These are phyloP conservation scores for Periglandula ipomoeae DNA, from an alignment of 2,329 filamentous ascomycete genomes.

Conservation along the genomic window DNA sequence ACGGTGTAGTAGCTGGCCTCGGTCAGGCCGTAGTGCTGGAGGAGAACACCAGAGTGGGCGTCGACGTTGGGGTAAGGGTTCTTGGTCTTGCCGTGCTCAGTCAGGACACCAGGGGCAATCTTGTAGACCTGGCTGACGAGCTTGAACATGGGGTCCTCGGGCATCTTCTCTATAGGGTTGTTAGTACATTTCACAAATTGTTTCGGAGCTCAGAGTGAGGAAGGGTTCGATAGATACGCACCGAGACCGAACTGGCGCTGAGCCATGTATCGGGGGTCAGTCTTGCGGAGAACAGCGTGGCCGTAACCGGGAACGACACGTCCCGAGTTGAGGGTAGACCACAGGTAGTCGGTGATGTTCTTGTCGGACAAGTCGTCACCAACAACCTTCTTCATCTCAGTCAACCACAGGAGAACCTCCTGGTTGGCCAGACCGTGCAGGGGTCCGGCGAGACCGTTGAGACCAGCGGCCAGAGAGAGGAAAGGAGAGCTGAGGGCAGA, in stretches of 20 bases:
- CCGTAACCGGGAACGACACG: conserved; percentile 97
- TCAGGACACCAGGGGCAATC: conserved; percentile 95
- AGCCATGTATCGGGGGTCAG: conserved; percentile 95
- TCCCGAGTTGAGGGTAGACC: conserved; percentile 90
- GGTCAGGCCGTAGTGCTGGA: conserved; percentile 98
- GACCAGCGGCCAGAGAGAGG: conserved; percentile 90
- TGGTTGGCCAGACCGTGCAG: conserved; percentile 99
- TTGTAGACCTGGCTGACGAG: conserved; percentile 99
- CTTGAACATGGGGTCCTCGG: conserved; percentile 99
- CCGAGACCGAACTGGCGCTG: conserved; percentile 91
- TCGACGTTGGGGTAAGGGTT: conserved; percentile 99
- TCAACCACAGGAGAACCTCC: conserved; percentile 98
- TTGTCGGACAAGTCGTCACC: conserved; percentile 94
- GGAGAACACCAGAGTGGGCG: conserved; percentile 96
- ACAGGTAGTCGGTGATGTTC: conserved; percentile 97
- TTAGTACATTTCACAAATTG: conserved; percentile 18
- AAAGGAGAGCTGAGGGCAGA: conserved; percentile 94
- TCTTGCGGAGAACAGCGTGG: conserved; percentile 99
- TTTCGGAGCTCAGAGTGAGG: neutral
- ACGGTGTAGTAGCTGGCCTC: conserved; percentile 99
- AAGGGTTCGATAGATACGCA: conserved; percentile 16
- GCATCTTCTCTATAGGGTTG: conserved; percentile 58
- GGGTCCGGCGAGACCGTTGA: conserved; percentile 96
- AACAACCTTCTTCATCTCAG: conserved; percentile 93
- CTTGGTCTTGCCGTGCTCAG: conserved; percentile 99